Evolutionary conservation across 371 early-diverging fungal genomes (phyloP).

Genomic region (Mortierella sp.): DNA sequence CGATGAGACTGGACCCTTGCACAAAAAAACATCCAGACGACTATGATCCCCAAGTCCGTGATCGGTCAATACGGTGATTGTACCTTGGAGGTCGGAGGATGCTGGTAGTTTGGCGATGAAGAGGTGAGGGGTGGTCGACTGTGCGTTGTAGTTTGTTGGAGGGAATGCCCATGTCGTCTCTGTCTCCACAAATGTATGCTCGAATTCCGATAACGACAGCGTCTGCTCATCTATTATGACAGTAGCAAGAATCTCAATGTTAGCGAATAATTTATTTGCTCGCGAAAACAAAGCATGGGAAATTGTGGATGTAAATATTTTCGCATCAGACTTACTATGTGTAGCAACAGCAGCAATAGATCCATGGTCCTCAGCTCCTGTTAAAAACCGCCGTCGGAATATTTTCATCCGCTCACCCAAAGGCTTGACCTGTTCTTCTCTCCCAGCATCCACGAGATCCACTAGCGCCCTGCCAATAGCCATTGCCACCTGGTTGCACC

Average conservation of each 20-base stretch:
- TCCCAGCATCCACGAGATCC: slow-evolving; percentile 76
- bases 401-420: slow-evolving; percentile 70
- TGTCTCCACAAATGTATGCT: slow-evolving; percentile 22
- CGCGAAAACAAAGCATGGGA: too few species aligned
- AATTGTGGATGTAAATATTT: neutral
- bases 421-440: slow-evolving; percentile 71
- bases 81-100: slow-evolving; percentile 48
- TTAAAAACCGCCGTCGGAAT: slow-evolving; percentile 69
- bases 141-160: slow-evolving; percentile 8
- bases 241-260: too few species aligned
- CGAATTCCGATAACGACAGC: slow-evolving; percentile 4
- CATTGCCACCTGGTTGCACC: slow-evolving; percentile 91
- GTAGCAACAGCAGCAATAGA: neutral
- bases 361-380: slow-evolving; percentile 65
- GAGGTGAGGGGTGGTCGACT: slow-evolving; percentile 23
- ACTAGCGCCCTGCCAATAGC: slow-evolving; percentile 54
- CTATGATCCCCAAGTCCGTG: slow-evolving; percentile 41
- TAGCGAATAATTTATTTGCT: too few species aligned
- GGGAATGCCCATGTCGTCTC: slow-evolving; percentile 26
- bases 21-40: slow-evolving; percentile 61
- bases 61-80: slow-evolving; percentile 62
- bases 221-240: slow-evolving; percentile 17
- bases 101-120: slow-evolving; percentile 37
- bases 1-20: slow-evolving; percentile 30
- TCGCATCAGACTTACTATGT: neutral